Conservation (phyloP, 1,284 basidiomycete species). For the Ceratobasidium papillatum region DNA sequence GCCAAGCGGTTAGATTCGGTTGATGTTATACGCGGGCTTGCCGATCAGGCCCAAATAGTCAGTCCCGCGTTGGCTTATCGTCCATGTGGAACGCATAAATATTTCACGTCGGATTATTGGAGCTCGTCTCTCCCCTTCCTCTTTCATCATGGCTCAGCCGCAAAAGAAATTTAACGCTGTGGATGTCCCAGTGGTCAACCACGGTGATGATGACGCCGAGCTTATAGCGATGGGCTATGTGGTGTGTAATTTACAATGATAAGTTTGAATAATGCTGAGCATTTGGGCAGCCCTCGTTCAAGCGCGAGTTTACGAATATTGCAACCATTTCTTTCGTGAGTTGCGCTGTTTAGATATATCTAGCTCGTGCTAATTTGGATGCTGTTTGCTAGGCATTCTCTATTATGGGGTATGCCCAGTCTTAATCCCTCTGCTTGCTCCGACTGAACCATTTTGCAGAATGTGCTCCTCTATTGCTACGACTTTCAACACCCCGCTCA, state of each 20-base stretch:
- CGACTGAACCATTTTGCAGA: constrained; percentile 55
- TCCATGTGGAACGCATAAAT: constrained; percentile 31
- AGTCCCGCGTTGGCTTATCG: constrained; percentile 30
- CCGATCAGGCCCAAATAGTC: constrained; percentile 9
- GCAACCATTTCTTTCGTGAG: constrained; percentile 64
- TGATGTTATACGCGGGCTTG: constrained; percentile 8
- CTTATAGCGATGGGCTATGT: constrained; percentile 73
- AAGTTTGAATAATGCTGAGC: neutral
- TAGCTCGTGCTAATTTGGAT: constrained; percentile 1
- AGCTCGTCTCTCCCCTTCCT: constrained; percentile 3
- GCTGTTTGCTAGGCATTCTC: constrained; percentile 62
- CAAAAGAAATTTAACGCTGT: constrained; percentile 5
- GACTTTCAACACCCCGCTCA: constrained; percentile 81
- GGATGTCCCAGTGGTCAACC: neutral
- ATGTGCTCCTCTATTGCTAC: constrained; percentile 82
- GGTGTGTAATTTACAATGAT: constrained; percentile 23
- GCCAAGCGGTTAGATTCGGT: constrained; percentile 16
- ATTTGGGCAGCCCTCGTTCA: constrained; percentile 68
- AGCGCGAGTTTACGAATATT: constrained; percentile 81
- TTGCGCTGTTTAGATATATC: no score
- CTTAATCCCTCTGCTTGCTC: neutral
- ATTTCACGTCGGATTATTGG: constrained; percentile 19
- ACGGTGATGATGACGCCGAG: constrained; percentile 67
- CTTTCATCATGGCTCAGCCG: neutral
- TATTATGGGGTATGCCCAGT: constrained; percentile 64